Conservation (phyloP, 2,329 filamentous ascomycete species). For the Trichoderma sp. region DNA sequence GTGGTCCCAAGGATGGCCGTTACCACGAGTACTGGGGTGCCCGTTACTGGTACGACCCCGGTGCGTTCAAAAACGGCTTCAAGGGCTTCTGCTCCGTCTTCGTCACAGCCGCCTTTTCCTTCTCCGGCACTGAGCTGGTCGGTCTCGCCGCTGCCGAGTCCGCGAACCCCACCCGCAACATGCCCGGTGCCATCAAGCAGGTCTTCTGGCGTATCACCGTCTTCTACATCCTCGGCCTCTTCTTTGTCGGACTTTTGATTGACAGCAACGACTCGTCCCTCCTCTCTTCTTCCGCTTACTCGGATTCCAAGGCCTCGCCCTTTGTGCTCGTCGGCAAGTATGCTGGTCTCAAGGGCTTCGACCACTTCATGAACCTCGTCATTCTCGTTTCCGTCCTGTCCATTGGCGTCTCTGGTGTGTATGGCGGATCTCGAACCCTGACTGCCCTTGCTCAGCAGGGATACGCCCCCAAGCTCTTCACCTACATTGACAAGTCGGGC, state of each 20-base stretch:
- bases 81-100: slow-evolving; percentile 68
- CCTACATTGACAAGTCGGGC: slow-evolving; percentile 54
- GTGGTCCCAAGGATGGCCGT: slow-evolving; percentile 50
- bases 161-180: slow-evolving; percentile 64
- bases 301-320: slow-evolving; percentile 46
- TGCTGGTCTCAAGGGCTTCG: slow-evolving; percentile 49
- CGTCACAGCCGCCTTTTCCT: slow-evolving; percentile 69
- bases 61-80: slow-evolving; percentile 66
- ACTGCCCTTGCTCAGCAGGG: slow-evolving; percentile 55
- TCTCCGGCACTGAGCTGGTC: slow-evolving; percentile 66
- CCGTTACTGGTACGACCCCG: slow-evolving; percentile 47
- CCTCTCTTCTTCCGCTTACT: slow-evolving; percentile 38
- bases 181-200: slow-evolving; percentile 77
- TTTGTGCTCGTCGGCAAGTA: slow-evolving; percentile 53
- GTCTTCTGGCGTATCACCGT: slow-evolving; percentile 55
- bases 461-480: slow-evolving; percentile 53
- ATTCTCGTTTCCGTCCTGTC: slow-evolving; percentile 55
- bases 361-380: slow-evolving; percentile 55
- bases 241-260: slow-evolving; percentile 50
- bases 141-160: slow-evolving; percentile 70
- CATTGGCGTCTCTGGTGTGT: slow-evolving; percentile 56
- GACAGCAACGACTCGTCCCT: slow-evolving; percentile 46
- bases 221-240: slow-evolving; percentile 51
- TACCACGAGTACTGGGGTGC: slow-evolving; percentile 48
- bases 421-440: slow-evolving; percentile 56